Evolutionary conservation across 371 early-diverging fungal genomes (phyloP), one percentile per base, ranked within the genome.

Genomic region (Actinomucor elegans): DNA sequence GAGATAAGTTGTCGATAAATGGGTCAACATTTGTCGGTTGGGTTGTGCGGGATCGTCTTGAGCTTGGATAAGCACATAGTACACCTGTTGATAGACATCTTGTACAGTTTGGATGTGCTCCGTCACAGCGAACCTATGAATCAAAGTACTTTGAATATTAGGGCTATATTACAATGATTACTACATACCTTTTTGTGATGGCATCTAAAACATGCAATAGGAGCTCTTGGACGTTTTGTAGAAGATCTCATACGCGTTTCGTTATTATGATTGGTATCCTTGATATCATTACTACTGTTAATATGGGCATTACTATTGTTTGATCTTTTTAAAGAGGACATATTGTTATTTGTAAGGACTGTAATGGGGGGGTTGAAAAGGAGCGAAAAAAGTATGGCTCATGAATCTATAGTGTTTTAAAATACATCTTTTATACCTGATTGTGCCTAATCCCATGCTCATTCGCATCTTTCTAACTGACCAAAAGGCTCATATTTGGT

Each of bases 61-160:
- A 69, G 38, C 68, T 72, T 17, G 73, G 73, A 55, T 72, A 76
- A 15, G 73, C 67, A 47, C 76, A 76, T 6, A 70, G 29, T 1
- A 66, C 60, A 31, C 67, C 68, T 17, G 71, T 72, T 9, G 64
- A 57, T 7, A 59, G 51, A 46, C 76, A 76, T 8, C 76, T 66
- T 42, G 66, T 58, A 45, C 73, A 72, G 27, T 67, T 72, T 5
- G 73, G 76, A 44, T 73, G 73, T 4, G 52, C 32, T 7, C 73
- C 70, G 43, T 72, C 73, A 37, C 73, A 76, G 9, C 76, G 76
- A 2, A 75, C 75, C 73, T 73, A 24, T n/a, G n/a, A n/a, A 17
- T 31, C 5, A 37, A 17, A 37, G 20, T 24, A 18, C 23, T 26
- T 40, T 41, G 38, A 20, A n/a, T n/a, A n/a, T n/a, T n/a, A n/a